Base-by-base conservation (phyloP, 2,329 filamentous ascomycete genomes). In the Ascochyta lentis region DNA sequence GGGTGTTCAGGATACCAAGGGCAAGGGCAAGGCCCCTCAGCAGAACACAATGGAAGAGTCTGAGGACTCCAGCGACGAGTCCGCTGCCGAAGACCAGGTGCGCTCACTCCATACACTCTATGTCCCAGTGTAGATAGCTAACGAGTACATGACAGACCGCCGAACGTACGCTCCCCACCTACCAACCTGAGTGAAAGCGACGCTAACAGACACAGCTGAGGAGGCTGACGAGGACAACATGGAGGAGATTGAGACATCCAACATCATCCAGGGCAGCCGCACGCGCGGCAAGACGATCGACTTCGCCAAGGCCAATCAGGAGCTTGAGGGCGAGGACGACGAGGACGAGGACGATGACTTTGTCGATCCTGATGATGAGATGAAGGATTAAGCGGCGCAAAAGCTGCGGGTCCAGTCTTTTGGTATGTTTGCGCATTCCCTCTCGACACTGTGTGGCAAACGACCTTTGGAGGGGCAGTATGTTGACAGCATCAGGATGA, bases 271-370 rank as follows among this genome's bases (percentile, higher is more conserved):
- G 37, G 76, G 80, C 56, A 84, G 83, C 63, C 94, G 95, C 77
- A 98, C 94, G 61, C 94, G 94, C 72, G 93, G 93, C 73, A 91
- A 91, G 78, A 84, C 88, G 72, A 97, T 98, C 75, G 91, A 98
- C 83, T 98, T 91, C 79, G 89, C 90, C 70, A 92, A 96, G 81
- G 93, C 93, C 19, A 92, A 91, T 24, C 84, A 90, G 78, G 87
- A 96, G 77, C 85, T 90, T 68, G 86, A 85, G 42, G 85, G 83
- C 61, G 85, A 87, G n/a, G 88, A 90, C 7, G 90, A 93, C 5
- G 90, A 91, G 13, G 88, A 94, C 27, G 91, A 95, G 0, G 90
- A 90, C 56, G 89, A 85, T 23, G 80, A 81, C 64, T 89, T 89
- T 73, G 80, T 88, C 71, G 86, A 85, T 46, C 75, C 83, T 35